phyloP scores from a whole-genome alignment of 2,329 filamentous ascomycete species.

The Fusarium clavum region DNA sequence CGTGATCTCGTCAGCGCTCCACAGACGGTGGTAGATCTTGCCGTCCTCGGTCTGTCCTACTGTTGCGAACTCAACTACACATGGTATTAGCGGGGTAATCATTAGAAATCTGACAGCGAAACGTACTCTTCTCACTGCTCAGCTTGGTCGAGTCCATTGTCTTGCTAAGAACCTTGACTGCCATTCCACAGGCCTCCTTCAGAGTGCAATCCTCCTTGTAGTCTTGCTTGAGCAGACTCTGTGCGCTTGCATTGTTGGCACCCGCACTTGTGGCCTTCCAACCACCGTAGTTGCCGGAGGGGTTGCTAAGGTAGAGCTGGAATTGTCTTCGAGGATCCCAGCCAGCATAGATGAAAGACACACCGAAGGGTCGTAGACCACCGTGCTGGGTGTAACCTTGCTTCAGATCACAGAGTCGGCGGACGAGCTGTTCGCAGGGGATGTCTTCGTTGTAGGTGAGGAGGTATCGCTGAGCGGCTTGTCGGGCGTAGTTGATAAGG shows the following conservation, averaged over 20 bases:
- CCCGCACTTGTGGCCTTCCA: constrained; percentile 99
- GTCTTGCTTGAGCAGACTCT: constrained; percentile 97
- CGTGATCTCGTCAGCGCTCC: constrained; percentile 97
- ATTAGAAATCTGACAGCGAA: background rate
- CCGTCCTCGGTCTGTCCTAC: constrained; percentile 95
- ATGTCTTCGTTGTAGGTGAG: constrained; percentile 99
- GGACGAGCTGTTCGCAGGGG: constrained; percentile 97
- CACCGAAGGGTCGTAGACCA: constrained; percentile 96
- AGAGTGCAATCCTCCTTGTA: constrained; percentile 98
- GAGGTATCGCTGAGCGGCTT: constrained; percentile 96
- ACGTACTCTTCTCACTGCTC: constrained; percentile 97
- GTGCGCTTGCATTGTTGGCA: constrained; percentile 97
- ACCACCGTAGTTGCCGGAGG: constrained; percentile 97
- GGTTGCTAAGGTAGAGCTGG: constrained; percentile 99
- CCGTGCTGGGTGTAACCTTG: constrained; percentile 99
- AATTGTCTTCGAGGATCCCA: constrained; percentile 97
- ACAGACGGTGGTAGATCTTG: constrained; percentile 98
- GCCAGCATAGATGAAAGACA: constrained; percentile 99
- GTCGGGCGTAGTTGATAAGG: constrained; percentile 99
- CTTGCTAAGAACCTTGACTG: constrained; percentile 99
- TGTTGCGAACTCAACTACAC: constrained; percentile 93
- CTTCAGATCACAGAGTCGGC: constrained; percentile 96
- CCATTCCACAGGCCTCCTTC: constrained; percentile 96
- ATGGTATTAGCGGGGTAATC: constrained; percentile 29
- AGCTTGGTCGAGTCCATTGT: constrained; percentile 99